A percentile compares a stretch with the other conserved stretches of the same genome.
These are phyloP conservation scores for Plasmodium gonderi DNA, from an alignment of 169 alveolate species.

Conservation along the genomic window DNA sequence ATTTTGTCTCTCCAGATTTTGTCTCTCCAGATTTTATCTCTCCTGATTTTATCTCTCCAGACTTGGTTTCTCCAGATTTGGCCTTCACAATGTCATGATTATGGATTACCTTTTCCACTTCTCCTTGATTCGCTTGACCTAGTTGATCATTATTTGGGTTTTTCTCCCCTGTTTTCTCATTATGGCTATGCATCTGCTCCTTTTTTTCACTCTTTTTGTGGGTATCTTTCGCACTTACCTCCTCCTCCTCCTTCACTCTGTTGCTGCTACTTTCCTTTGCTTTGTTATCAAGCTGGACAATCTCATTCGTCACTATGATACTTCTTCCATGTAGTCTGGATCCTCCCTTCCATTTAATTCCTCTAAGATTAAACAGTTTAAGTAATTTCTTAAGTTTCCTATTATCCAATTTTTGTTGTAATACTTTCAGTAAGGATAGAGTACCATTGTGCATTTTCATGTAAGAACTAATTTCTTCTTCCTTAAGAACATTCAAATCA, in stretches of 20 bases:
- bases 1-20: no score
- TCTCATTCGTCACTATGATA: neutral
- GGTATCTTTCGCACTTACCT: no score
- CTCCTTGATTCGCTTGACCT: neutral
- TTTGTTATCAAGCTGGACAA: neutral
- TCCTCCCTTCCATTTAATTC: neutral
- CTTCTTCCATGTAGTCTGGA: neutral
- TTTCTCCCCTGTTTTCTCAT: no score
- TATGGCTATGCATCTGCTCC: no score
- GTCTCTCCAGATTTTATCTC: no score
- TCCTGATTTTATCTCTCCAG: no score
- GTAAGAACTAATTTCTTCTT: slow-evolving; percentile 18
- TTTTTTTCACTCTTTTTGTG: no score
- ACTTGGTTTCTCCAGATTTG: no score
- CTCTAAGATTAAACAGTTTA: slow-evolving; percentile 4
- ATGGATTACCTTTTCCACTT: no score
- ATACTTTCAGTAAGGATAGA: neutral
- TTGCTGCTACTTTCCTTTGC: neutral
- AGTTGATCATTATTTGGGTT: no score
- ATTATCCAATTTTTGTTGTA: slow-evolving; percentile 19
- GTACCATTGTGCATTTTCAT: neutral
- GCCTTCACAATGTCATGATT: no score
- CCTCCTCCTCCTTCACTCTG: neutral
- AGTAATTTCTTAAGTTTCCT: slow-evolving; percentile 18
- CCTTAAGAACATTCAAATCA: slow-evolving; percentile 25